These are phyloP conservation scores for Drechmeria coniospora DNA, from an alignment of 2,329 filamentous ascomycete genomes.

Conservation along the genomic window DNA sequence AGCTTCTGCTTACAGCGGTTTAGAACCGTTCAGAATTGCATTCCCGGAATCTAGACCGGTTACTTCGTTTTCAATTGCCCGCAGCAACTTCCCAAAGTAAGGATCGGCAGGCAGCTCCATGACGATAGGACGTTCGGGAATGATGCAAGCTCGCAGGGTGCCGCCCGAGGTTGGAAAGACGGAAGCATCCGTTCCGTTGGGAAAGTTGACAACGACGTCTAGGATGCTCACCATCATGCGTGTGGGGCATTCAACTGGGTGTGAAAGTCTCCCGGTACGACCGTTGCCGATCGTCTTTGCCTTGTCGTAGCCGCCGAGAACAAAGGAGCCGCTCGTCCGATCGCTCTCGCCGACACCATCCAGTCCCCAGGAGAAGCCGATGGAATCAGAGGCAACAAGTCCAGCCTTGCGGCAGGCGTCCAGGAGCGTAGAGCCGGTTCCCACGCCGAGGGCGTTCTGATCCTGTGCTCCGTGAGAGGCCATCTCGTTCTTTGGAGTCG, in stretches of 20 bases:
- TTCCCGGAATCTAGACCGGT: constrained; percentile 2
- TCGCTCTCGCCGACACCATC: constrained; percentile 2
- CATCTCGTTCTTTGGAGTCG: neutral
- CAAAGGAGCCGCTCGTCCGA: constrained; percentile 3
- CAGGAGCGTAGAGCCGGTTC: constrained; percentile 4
- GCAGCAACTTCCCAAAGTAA: constrained; percentile 3
- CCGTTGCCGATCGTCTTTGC: constrained; percentile 5
- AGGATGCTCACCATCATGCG: constrained; percentile 4
- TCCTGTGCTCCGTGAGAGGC: constrained; percentile 1
- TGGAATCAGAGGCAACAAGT: constrained; percentile 1
- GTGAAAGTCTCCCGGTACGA: neutral
- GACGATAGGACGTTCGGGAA: constrained; percentile 3
- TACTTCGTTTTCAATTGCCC: neutral
- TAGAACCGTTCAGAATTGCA: neutral
- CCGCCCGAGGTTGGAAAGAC: constrained; percentile 3
- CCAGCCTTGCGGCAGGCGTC: neutral
- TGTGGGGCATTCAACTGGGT: neutral
- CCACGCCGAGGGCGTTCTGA: constrained; percentile 6
- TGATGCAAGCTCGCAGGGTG: constrained; percentile 3
- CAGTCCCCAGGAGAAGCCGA: constrained; percentile 6
- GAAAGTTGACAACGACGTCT: constrained; percentile 5
- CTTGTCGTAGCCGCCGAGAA: constrained; percentile 6
- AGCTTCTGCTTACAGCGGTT: constrained; percentile 2
- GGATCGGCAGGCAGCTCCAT: constrained; percentile 3
- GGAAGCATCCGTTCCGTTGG: constrained; percentile 4